Base-by-base conservation (phyloP, 805 yeast species). In the Debaryomyces prosopidis region DNA sequence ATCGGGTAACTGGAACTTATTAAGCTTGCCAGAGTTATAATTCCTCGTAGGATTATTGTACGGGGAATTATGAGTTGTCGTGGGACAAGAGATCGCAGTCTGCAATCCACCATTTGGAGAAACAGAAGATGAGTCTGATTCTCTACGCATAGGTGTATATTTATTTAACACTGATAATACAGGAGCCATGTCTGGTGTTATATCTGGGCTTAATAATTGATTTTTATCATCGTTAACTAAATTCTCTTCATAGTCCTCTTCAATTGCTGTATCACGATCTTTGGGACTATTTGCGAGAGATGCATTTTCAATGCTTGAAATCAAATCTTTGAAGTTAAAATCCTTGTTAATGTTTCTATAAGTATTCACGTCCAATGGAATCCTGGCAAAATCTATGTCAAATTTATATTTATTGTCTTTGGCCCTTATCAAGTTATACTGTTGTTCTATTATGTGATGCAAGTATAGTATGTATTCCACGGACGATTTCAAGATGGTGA, bases 401-500 rank as follows among this genome's bases (percentile, higher is more conserved):
- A 75, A 76, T 11, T 62, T 50, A 65, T 71, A 68, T 9, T 63
- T 31, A 20, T 16, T 10, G 11, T 15, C 17, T 18, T 55, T 50
- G 4, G 60, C 59, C 17, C 39, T 41, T 34, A 45, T 44, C 32
- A 79, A 66, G n/a, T 71, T 57, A 47, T 75, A 75, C 59, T 82
- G 79, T 46, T 77, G 63, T 46, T 75, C 71, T 16, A 84, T 73
- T 9, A 82, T 75, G 44, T 76, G 71, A 60, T 87, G 90, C 40
- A 87, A 71, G 57, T 86, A 85, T 49, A 81, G 73, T 50, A 88
- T 83, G 58, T 88, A 87, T 57, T 86, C 91, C 18, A 88, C 95
- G 0, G 92, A 81, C n/a, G 88, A 83, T 61, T 87, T 90, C 35
- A 88, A 67, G 23, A 88, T 85, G 3, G 90, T 87, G 49, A 88